Evolutionary conservation across 495 filamentous ascomycete species (phyloP), one percentile per base, ranked within the genome.

Genomic region (Chaetomium cochliodes): DNA sequence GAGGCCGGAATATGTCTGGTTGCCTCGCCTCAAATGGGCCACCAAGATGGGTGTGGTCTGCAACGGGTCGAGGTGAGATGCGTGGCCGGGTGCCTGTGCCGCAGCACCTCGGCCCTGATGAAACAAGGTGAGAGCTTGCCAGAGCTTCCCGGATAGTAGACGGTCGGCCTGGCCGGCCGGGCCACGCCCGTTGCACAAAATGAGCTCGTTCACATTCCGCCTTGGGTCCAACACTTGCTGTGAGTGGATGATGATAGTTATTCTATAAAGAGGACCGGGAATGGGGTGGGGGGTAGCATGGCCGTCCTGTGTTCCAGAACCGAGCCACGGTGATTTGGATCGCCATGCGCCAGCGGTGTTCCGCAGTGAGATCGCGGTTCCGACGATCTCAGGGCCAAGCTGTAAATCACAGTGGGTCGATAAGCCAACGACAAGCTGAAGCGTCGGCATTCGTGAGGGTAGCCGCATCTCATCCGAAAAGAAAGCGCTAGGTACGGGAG

Each of bases 71-170:
- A 25, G 37, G 49, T 15, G 25, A 23, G 22, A 26, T 13, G 39
- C n/a, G 22, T 18, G 60, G n/a, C 51, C 26, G 44, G 58, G 44
- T n/a, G 2, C n/a, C 62, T 12, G 56, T 16, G 56, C 39, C 56
- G 56, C 28, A 30, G 6, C 15, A 33, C n/a, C n/a, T 50, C n/a
- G 20, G 33, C 7, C 13, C 1, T 37, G 9, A 47, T 58, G 64
- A 62, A 62, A 66, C 64, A 20, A 12, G 42, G 64, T 22, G 58
- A 23, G 44, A 51, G 46, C 58, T 39, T 46, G 39, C 18, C 50
- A 3, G 26, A 28, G 22, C 30, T 22, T 22, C 44, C 25, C 20
- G 30, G 42, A 62, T 42, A 52, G 58, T 30, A 62, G 11, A n/a
- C 13, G 44, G 58, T 18, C 2, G 12, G 22, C 25, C 33, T 33